phyloP scores from a whole-genome alignment of 805 yeast genomes.

The Starmera quercuum region DNA sequence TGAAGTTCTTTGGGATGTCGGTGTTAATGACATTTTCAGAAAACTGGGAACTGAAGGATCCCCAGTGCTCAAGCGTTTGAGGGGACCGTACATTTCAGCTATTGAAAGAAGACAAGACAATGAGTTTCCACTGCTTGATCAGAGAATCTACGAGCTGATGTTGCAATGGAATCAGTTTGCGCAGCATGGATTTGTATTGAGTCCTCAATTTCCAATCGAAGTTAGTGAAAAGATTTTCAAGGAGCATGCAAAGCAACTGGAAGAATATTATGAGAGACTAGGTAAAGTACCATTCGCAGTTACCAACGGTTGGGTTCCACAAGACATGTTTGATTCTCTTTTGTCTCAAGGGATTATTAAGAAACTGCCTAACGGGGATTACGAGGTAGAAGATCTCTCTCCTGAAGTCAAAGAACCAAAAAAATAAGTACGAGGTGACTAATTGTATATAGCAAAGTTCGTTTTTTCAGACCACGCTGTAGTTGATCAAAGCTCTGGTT shows the following conservation, averaged over 20 bases:
- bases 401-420: conserved; percentile 1
- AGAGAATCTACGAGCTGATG: conserved; percentile 55
- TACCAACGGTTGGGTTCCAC: conserved; percentile 94
- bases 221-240: conserved; percentile 54
- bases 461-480: no score
- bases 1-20: conserved; percentile 81
- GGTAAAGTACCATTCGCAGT: conserved; percentile 77
- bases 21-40: conserved; percentile 56
- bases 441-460: no score
- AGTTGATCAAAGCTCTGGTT: no score
- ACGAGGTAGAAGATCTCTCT: conserved; percentile 19
- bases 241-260: conserved; percentile 48
- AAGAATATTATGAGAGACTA: conserved; percentile 59
- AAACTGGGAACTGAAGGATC: conserved; percentile 77
- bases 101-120: conserved; percentile 48
- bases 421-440: neutral
- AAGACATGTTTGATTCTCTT: conserved; percentile 76
- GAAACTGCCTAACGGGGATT: conserved; percentile 52
- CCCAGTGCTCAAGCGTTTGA: conserved; percentile 68
- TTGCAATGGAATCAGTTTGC: conserved; percentile 64
- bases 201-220: conserved; percentile 49
- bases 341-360: conserved; percentile 62
- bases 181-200: conserved; percentile 46
- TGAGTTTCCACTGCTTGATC: conserved; percentile 58
- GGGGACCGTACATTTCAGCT: conserved; percentile 55